A percentile compares a stretch with the other conserved stretches of the same genome.
These are phyloP conservation scores for Tagetes patula DNA, from an alignment of 129 eudicot genomes.

Conservation along the genomic window DNA sequence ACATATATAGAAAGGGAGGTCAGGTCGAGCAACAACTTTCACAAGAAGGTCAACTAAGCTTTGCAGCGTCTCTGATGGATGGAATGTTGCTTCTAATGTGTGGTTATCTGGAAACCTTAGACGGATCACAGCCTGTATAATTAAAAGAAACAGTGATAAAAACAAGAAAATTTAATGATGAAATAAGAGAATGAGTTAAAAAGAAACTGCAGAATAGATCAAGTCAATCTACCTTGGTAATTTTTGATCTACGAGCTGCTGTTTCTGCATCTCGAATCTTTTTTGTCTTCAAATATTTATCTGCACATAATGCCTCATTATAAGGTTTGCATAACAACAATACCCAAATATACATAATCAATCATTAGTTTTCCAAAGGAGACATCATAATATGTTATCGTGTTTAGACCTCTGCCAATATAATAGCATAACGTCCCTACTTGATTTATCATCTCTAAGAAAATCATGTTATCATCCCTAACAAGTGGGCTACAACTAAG, in stretches of 20 bases:
- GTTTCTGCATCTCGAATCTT: constrained; percentile 84
- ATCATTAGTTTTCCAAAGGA: neutral
- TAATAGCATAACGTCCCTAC: neutral
- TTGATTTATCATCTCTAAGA: neutral
- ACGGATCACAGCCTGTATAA: constrained; percentile 69
- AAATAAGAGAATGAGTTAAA: too few relatives aligned
- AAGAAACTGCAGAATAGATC: neutral
- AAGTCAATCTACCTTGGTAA: constrained; percentile 57
- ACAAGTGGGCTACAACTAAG: neutral
- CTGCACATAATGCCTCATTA: constrained; percentile 35
- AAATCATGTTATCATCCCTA: neutral
- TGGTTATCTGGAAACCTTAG: constrained; percentile 85
- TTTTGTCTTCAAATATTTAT: constrained; percentile 76
- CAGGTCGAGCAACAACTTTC: constrained; percentile 69
- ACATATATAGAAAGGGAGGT: constrained; percentile 72
- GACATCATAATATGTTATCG: neutral
- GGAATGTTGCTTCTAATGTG: constrained; percentile 77
- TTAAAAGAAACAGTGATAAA: neutral
- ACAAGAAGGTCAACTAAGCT: constrained; percentile 66
- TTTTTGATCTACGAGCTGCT: constrained; percentile 79
- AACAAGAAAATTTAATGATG: neutral
- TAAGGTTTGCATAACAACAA: constrained; percentile 4
- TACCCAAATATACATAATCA: neutral
- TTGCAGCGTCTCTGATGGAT: constrained; percentile 81
- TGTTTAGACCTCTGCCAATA: constrained; percentile 15